phyloP scores from a whole-genome alignment of 2,329 filamentous ascomycete genomes.

The Fusarium torreyae region DNA sequence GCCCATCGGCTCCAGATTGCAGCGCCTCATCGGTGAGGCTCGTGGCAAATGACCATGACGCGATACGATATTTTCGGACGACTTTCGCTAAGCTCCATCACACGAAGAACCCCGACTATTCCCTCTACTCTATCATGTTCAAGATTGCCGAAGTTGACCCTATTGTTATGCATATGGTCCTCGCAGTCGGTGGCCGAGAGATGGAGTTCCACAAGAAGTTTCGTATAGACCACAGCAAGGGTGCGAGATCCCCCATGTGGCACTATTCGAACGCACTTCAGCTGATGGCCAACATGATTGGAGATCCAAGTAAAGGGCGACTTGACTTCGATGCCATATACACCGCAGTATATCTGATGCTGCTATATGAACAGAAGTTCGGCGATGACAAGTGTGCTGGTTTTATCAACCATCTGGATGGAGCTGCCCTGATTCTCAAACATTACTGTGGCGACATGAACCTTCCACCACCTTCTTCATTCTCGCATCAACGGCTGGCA shows the following conservation, averaged over 20 bases:
- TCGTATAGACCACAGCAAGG: neutral
- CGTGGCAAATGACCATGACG: neutral
- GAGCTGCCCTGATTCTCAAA: neutral
- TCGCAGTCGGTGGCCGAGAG: neutral
- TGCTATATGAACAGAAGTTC: neutral
- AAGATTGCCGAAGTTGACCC: neutral
- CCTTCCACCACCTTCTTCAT: neutral
- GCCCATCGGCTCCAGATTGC: too few species aligned
- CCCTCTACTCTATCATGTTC: neutral
- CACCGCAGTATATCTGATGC: neutral
- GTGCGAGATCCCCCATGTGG: neutral
- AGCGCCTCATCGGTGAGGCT: neutral
- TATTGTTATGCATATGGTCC: neutral
- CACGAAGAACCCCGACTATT: constrained; percentile 7
- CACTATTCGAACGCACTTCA: neutral
- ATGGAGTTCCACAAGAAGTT: too few species aligned
- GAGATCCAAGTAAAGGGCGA: too few species aligned
- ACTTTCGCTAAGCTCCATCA: neutral
- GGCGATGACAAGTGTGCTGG: neutral
- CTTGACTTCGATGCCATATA: too few species aligned
- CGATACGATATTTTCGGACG: constrained; percentile 5
- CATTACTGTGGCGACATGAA: neutral
- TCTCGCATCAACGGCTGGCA: too few species aligned
- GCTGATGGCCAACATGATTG: too few species aligned
- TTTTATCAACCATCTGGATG: neutral